Evolutionary conservation across 2,329 filamentous ascomycete species (phyloP).

Genomic region (Penicillium glabrum): DNA sequence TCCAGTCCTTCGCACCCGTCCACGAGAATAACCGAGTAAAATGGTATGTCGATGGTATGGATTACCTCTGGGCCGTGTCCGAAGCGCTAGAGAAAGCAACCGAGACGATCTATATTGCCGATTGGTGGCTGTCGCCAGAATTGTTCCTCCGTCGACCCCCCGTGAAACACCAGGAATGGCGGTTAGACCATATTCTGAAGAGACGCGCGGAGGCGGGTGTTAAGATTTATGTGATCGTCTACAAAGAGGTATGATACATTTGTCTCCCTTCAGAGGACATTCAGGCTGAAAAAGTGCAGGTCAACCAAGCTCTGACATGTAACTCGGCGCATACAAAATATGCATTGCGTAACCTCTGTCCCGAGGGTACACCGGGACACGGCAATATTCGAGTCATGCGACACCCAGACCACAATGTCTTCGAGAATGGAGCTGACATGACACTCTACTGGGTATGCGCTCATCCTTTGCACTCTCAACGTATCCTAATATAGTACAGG

Average conservation of each 20-base stretch:
- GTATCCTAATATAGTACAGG: constrained; percentile 39
- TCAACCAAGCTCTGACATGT: constrained; percentile 78
- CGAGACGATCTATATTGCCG: constrained; percentile 91
- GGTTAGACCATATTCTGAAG: constrained; percentile 84
- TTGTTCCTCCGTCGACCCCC: constrained; percentile 81
- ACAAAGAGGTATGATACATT: constrained; percentile 65
- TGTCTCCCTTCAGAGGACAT: background rate
- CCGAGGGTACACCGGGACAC: constrained; percentile 75
- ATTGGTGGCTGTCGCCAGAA: constrained; percentile 97
- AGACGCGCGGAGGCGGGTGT: constrained; percentile 87
- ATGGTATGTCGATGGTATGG: constrained; percentile 94
- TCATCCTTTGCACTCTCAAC: background rate
- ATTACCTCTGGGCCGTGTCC: constrained; percentile 95
- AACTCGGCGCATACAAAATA: constrained; percentile 93
- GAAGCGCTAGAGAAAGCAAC: constrained; percentile 84
- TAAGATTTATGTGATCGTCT: constrained; percentile 90
- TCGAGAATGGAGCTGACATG: constrained; percentile 93
- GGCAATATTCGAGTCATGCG: constrained; percentile 88
- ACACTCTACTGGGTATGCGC: constrained; percentile 77
- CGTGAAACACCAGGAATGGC: constrained; percentile 77
- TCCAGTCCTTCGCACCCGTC: constrained; percentile 87
- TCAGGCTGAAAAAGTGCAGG: constrained; percentile 27
- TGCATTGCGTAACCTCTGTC: constrained; percentile 74
- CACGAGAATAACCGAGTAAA: constrained; percentile 83
- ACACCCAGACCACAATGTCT: constrained; percentile 91